These are phyloP conservation scores for Kazachstania psychrophila DNA, from an alignment of 805 yeast species.

Conservation along the genomic window DNA sequence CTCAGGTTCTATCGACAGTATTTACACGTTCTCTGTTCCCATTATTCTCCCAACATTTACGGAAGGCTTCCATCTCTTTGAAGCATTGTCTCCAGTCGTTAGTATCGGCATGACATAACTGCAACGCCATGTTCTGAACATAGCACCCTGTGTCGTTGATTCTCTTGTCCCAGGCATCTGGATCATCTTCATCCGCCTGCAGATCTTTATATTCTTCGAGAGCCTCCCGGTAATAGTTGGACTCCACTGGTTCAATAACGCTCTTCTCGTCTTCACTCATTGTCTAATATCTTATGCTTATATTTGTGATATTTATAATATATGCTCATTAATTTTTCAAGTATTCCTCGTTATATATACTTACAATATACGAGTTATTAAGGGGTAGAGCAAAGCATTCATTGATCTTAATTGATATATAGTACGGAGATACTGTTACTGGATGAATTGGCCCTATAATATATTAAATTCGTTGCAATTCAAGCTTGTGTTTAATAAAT, in stretches of 20 bases:
- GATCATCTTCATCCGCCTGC: slow-evolving; percentile 44
- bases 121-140: slow-evolving; percentile 61
- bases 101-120: slow-evolving; percentile 71
- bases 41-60: slow-evolving; percentile 52
- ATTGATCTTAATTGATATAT: too few species aligned
- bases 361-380: too few species aligned
- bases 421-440: too few species aligned
- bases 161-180: slow-evolving; percentile 64
- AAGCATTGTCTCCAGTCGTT: slow-evolving; percentile 74
- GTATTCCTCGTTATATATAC: too few species aligned
- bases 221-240: slow-evolving; percentile 25
- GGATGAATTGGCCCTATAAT: too few species aligned
- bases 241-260: neutral
- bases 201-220: slow-evolving; percentile 24
- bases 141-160: slow-evolving; percentile 66
- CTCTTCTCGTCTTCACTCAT: neutral
- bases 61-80: slow-evolving; percentile 54
- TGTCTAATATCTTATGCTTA: too few species aligned
- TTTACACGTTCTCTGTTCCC: slow-evolving; percentile 42
- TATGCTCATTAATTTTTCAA: too few species aligned
- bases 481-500: too few species aligned
- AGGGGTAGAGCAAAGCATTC: too few species aligned
- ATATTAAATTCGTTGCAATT: too few species aligned
- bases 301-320: too few species aligned
- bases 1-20: slow-evolving; percentile 21